A percentile compares a stretch with the other conserved stretches of the same genome.
Conservation (phyloP, 2,329 filamentous ascomycete species). For the Epichloe coenophiala region DNA sequence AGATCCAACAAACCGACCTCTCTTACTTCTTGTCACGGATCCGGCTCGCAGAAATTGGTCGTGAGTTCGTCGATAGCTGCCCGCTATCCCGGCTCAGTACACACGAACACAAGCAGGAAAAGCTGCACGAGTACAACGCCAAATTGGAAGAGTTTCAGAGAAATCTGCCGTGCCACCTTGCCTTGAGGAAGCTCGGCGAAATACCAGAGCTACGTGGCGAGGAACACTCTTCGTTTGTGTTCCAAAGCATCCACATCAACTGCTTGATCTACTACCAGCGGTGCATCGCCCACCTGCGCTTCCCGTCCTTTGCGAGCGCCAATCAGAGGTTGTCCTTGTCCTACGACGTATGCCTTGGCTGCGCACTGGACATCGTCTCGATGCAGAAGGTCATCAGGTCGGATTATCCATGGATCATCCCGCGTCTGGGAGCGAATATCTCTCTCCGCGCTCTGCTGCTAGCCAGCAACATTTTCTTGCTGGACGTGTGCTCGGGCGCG, state of each 20-base stretch:
- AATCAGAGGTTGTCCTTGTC: background rate
- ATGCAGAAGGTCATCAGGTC: slow-evolving; percentile 1
- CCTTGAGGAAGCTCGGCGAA: background rate
- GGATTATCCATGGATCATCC: background rate
- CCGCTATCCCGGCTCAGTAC: background rate
- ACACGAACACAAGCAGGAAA: background rate
- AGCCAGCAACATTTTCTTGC: slow-evolving; percentile 1
- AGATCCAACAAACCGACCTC: background rate
- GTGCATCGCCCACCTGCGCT: slow-evolving; percentile 3
- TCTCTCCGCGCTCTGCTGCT: background rate
- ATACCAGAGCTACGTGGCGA: background rate
- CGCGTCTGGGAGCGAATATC: background rate
- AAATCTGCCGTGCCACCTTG: slow-evolving; percentile 1
- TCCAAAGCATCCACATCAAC: slow-evolving; percentile 4
- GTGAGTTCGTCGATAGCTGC: background rate
- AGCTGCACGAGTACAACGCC: background rate
- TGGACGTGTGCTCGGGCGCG: slow-evolving; percentile 2
- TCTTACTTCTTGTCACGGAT: slow-evolving; percentile 1
- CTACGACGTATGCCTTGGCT: background rate
- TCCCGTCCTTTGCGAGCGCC: background rate
- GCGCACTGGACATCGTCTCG: slow-evolving; percentile 3
- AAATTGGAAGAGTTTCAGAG: slow-evolving; percentile 1
- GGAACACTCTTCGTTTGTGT: background rate
- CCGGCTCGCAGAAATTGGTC: slow-evolving; percentile 1
- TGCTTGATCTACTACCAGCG: slow-evolving; percentile 1